phyloP scores from a whole-genome alignment of 2,329 filamentous ascomycete genomes.

The Leptographium procerum region DNA sequence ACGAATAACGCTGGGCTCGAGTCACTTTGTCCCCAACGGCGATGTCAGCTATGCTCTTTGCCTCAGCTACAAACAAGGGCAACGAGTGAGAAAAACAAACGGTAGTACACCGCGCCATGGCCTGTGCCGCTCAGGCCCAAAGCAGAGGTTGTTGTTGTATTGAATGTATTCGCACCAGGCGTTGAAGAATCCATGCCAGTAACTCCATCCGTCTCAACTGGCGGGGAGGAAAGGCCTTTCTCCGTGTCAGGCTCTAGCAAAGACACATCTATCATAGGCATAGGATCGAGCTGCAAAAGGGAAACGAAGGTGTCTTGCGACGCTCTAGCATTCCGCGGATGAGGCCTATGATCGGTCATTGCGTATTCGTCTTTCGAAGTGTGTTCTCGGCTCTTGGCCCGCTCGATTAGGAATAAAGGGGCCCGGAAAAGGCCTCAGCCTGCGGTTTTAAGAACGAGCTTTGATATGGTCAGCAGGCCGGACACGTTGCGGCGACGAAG shows the following conservation, averaged over 20 bases:
- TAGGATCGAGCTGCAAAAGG: constrained; percentile 69
- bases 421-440: no score
- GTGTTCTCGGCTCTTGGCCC: no score
- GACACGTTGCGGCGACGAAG: not conserved
- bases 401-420: no score
- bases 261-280: constrained; percentile 51
- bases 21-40: constrained; percentile 38
- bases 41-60: not conserved
- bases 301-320: constrained; percentile 49
- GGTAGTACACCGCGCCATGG: constrained; percentile 65
- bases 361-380: not conserved
- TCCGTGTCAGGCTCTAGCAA: constrained; percentile 31
- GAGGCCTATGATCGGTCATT: constrained; percentile 14
- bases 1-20: constrained; percentile 52
- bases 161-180: not conserved
- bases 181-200: not conserved
- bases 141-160: constrained; percentile 15
- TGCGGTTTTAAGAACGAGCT: not conserved
- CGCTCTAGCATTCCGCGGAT: constrained; percentile 24
- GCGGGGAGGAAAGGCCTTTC: constrained; percentile 31
- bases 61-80: not conserved
- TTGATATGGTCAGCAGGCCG: not conserved
- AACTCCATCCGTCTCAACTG: constrained; percentile 17
- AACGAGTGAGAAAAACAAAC: constrained; percentile 34
- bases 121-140: constrained; percentile 50